A percentile compares a stretch with the other conserved stretches of the same genome.
phyloP scores from a whole-genome alignment of 495 filamentous ascomycete species.

The Penicillium turbatum region DNA sequence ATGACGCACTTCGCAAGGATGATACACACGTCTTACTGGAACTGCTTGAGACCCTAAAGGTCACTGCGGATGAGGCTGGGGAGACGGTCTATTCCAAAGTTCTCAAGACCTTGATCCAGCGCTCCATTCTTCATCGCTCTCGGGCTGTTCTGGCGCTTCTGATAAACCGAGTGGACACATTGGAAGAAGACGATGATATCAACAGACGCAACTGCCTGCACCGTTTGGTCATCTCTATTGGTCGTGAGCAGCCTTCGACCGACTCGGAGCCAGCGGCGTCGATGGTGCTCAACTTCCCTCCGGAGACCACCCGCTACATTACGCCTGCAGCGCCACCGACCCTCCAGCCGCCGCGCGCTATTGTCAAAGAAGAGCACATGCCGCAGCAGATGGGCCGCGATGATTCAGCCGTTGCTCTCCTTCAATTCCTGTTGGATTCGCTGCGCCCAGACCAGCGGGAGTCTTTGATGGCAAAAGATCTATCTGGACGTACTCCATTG shows the following conservation, averaged over 20 bases:
- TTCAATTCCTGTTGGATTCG: conserved; percentile 66
- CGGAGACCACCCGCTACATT: conserved; percentile 62
- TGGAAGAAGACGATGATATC: conserved; percentile 86
- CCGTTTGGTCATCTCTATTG: conserved; percentile 83
- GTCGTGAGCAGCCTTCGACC: conserved; percentile 64
- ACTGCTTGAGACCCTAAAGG: conserved; percentile 54
- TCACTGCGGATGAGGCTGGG: conserved; percentile 45
- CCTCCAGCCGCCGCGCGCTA: conserved; percentile 52
- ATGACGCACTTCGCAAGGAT: conserved; percentile 73
- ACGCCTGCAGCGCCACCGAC: conserved; percentile 69
- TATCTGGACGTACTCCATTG: conserved; percentile 79
- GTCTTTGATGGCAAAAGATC: conserved; percentile 66
- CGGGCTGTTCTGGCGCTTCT: conserved; percentile 64
- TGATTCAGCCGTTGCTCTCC: conserved; percentile 69
- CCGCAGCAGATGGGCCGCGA: conserved; percentile 59
- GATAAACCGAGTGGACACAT: conserved; percentile 57
- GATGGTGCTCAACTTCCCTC: conserved; percentile 45
- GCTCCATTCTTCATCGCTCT: conserved; percentile 69
- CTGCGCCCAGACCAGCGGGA: conserved; percentile 63
- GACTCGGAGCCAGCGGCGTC: conserved; percentile 42
- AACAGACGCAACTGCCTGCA: conserved; percentile 93
- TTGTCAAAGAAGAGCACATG: conserved; percentile 52
- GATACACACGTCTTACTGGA: conserved; percentile 57
- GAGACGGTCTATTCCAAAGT: conserved; percentile 53
- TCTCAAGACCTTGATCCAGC: conserved; percentile 75